Conservation (phyloP, 805 yeast species). For the Monosporozyma siamensis region DNA sequence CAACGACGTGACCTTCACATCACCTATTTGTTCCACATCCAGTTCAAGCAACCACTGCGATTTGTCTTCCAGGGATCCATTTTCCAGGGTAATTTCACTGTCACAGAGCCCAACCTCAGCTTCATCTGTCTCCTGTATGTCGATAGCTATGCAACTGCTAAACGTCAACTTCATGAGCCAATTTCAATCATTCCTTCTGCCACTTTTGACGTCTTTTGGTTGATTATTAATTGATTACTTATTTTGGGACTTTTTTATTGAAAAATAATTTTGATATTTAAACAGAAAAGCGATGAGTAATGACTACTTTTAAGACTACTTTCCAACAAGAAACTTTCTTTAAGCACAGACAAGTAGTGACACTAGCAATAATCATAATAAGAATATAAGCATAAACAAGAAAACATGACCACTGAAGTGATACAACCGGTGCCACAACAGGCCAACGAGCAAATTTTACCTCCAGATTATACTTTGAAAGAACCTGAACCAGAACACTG, state of each 20-base stretch:
- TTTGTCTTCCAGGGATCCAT: neutral
- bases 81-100: neutral
- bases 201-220: neutral
- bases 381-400: too few relatives aligned
- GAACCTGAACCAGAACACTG: constrained; percentile 95
- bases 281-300: neutral
- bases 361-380: too few relatives aligned
- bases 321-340: too few relatives aligned
- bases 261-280: neutral
- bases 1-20: constrained; percentile 1
- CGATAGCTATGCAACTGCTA: neutral
- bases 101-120: constrained; percentile 14
- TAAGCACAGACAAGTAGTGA: too few relatives aligned
- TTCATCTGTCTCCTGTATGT: constrained; percentile 2
- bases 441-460: constrained; percentile 12
- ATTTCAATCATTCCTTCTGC: constrained; percentile 7
- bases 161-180: constrained; percentile 12
- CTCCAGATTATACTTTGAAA: constrained; percentile 29
- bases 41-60: neutral
- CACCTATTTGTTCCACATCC: neutral
- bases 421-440: constrained; percentile 3
- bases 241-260: too few relatives aligned
- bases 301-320: too few relatives aligned
- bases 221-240: constrained; percentile 2
- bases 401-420: constrained; percentile 8